Conservation (phyloP, 164 flowering plant genomes). For the Hamamelis virginiana region DNA sequence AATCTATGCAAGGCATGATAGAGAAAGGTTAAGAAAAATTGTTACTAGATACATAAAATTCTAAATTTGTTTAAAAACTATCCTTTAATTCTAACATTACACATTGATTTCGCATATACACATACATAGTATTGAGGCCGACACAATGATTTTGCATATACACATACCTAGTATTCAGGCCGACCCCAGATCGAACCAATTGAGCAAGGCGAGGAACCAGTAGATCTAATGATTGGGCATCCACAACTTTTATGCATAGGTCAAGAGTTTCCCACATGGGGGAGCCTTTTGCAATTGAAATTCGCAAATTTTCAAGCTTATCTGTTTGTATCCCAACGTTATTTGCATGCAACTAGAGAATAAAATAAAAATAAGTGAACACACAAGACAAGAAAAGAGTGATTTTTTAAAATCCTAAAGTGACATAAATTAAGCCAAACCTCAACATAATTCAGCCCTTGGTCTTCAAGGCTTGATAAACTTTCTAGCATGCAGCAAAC, state of each 20-base stretch:
- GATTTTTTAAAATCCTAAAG: neutral
- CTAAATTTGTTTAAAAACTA: neutral
- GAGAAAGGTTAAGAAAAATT: neutral
- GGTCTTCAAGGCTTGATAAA: constrained; percentile 98
- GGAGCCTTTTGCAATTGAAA: constrained; percentile 92
- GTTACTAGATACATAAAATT: too few relatives aligned
- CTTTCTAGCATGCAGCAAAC: constrained; percentile 98
- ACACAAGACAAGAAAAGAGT: neutral
- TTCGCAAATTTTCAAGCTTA: constrained; percentile 89
- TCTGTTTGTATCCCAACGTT: constrained; percentile 84
- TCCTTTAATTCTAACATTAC: neutral
- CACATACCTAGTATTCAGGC: constrained; percentile 86
- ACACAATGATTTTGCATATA: constrained; percentile 24
- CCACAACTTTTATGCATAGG: constrained; percentile 73
- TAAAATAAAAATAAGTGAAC: constrained; percentile 10
- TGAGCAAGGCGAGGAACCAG: constrained; percentile 94
- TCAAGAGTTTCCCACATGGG: constrained; percentile 99
- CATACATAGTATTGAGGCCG: constrained; percentile 91
- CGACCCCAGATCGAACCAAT: constrained; percentile 87
- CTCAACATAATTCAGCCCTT: constrained; percentile 96
- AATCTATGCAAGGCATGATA: neutral
- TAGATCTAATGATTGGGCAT: constrained; percentile 62
- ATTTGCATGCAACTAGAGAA: constrained; percentile 77
- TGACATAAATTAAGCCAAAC: constrained; percentile 30
- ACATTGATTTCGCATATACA: neutral